Evolutionary conservation across 2,329 filamentous ascomycete genomes (phyloP), one percentile per base, ranked within the genome.

Genomic region (Alternaria triticina): DNA sequence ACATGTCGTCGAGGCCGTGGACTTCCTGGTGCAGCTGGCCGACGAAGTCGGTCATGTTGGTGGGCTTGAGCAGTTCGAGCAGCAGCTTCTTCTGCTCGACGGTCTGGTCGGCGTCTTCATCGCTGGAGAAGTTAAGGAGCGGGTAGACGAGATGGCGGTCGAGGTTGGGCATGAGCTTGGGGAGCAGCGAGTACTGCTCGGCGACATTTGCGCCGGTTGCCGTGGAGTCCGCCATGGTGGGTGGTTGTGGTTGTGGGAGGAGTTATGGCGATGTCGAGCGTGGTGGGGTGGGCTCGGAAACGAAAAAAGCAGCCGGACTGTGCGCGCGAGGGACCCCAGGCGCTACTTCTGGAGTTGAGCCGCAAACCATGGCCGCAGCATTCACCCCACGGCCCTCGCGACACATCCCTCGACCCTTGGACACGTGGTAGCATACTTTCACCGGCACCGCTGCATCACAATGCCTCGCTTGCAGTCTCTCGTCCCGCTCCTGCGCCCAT

Each of bases 41-140:
- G 58, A 98, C 93, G 81, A 97, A 99, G 83, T 99, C 96, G 76
- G 91, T 96, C 96, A 99, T 99, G 86, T 98, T 97, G 77, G 96
- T 98, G 81, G 94, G 90, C 85, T 97, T 95, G 73, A 99, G 89
- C 62, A 99, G 89, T 83, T 95, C 91, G 82, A 95, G 97, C 83
- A 97, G 97, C 74, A 94, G 90, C 79, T 91, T 89, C 68, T 91
- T 90, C 74, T 97, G 90, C 80, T 94, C 90, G 75, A 86, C 86
- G 59, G 87, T 83, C 82, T 86, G 75, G 86, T 94, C 91, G 80
- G 94, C 90, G 70, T 97, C 91, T 81, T 93, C 90, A 78, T 91
- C 90, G 77, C 90, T 90, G 76, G 91, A 87, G 83, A 97, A 97
- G 84, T 97, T 94, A 80, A 99, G 90, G 69, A 99, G 88, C 71